Base-by-base conservation (phyloP, 164 flowering plant species). In the Tinospora cordifolia region DNA sequence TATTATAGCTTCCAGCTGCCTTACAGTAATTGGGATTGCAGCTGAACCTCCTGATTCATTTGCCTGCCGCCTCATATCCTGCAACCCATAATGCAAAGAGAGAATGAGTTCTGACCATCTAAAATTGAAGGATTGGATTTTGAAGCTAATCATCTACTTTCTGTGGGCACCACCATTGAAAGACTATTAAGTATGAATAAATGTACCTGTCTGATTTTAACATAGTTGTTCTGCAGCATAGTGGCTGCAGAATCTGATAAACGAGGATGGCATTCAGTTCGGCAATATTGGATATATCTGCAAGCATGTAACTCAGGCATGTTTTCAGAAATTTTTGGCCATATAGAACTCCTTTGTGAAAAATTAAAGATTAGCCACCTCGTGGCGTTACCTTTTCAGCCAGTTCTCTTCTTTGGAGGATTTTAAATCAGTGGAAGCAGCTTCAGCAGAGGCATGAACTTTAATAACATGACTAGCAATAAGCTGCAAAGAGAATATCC, bases 21-120 rank as follows among this genome's bases (percentile, higher is more conserved):
- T 88, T 51, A 95, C 99, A 12, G 98, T 95, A 66, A 95, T 89
- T 67, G 99, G 99, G 73, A 95, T 85, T 38, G 87, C 92, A 70
- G 99, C 82, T 59, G 97, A 81, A 78, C 87, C 93, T 39, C 99
- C 99, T 12, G 90, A 86, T 79, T 95, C 97, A 86, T 92, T 86
- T 77, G 97, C 93, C 69, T 89, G 97, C 76, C 81, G 88, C 76
- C 96, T 92, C 97, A 95, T 91, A 71, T 88, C 89, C 99, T 92
- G 74, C 36, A 70, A 67, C 36, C 73, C 75, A 24, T 13, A 67
- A 27, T 39, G 25, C 22, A 27, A 65, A 65, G 40, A 15, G 41
- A 36, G n/a, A 19, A 65, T 21, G 27, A 40, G 14, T 19, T 54
- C 60, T 17, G 24, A n/a, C 10, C 24, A 54, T 17, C 60, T 15